These are phyloP conservation scores for Lachnellula subtilissima DNA, from an alignment of 2,329 filamentous ascomycete genomes.

Conservation along the genomic window DNA sequence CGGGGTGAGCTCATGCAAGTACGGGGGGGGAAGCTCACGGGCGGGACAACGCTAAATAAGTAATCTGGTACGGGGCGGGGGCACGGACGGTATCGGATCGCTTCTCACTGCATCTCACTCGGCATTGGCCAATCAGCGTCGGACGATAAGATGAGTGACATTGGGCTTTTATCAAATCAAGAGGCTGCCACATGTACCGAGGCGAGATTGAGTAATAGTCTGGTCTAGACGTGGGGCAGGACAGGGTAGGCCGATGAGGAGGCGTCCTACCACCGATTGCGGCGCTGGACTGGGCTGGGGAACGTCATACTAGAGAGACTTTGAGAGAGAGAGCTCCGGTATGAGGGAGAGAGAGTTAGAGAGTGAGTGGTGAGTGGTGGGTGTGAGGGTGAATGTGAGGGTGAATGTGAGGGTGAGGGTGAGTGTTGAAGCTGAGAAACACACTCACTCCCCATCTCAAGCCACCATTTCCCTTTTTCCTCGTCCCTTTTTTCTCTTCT, in stretches of 20 bases:
- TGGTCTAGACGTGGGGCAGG: neutral
- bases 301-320: neutral
- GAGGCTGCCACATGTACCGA: neutral
- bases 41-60: too few relatives aligned
- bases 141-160: constrained; percentile 25
- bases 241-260: neutral
- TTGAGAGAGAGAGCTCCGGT: neutral
- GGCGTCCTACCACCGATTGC: neutral
- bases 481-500: neutral
- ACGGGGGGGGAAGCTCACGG: too few relatives aligned
- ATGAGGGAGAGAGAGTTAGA: neutral
- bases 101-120: too few relatives aligned
- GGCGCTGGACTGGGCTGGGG: neutral
- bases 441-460: neutral
- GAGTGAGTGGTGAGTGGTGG: neutral
- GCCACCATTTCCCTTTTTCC: neutral
- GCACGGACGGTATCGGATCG: too few relatives aligned
- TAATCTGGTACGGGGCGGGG: too few relatives aligned
- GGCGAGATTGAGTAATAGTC: neutral
- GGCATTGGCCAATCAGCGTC: constrained; percentile 16
- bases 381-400: too few relatives aligned
- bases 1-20: too few relatives aligned
- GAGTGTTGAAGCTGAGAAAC: neutral
- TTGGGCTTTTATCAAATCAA: constrained; percentile 20
- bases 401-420: neutral